Conservation (phyloP, 495 filamentous ascomycete genomes). For the Acidiella bohemica region DNA sequence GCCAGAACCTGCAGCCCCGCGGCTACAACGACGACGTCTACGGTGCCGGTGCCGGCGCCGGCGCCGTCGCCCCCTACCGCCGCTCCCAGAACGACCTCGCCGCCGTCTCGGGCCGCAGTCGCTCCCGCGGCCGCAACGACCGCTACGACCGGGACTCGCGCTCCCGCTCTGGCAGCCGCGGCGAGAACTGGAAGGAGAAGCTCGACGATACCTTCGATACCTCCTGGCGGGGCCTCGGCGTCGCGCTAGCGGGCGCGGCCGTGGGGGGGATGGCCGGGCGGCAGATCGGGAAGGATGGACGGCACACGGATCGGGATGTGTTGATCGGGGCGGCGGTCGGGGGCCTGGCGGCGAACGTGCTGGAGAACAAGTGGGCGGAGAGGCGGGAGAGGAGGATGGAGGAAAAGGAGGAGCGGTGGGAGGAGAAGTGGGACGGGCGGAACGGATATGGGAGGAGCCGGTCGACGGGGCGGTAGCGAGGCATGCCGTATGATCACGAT, state of each 20-base stretch:
- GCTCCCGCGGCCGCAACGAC: slow-evolving; percentile 10
- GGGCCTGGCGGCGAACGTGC: slow-evolving; percentile 15
- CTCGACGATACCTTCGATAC: slow-evolving; percentile 21
- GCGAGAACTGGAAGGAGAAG: slow-evolving; percentile 10
- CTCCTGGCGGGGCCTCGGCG: slow-evolving; percentile 13
- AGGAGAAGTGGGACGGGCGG: slow-evolving; percentile 13
- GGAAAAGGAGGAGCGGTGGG: slow-evolving; percentile 7
- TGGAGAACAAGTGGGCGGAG: slow-evolving; percentile 17
- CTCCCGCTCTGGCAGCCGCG: slow-evolving; percentile 11
- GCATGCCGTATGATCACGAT: too few relatives aligned
- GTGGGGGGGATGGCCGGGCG: slow-evolving; percentile 17
- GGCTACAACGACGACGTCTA: slow-evolving; percentile 1
- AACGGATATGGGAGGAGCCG: slow-evolving; percentile 4
- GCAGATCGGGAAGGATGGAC: slow-evolving; percentile 15
- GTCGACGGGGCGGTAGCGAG: too few relatives aligned
- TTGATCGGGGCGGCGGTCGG: slow-evolving; percentile 18
- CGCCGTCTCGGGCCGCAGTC: slow-evolving; percentile 6
- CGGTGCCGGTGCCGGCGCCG: slow-evolving; percentile 12
- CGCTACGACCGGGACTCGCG: not conserved
- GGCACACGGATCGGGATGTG: slow-evolving; percentile 15
- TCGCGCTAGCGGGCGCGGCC: slow-evolving; percentile 15
- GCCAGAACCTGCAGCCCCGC: too few relatives aligned
- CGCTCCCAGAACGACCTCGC: slow-evolving; percentile 9
- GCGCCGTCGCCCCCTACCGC: slow-evolving; percentile 17
- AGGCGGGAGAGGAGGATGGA: slow-evolving; percentile 6